Percentiles rank a stretch among this genome's conserved stretches.
These are phyloP conservation scores for Mucor lusitanicus DNA, from an alignment of 371 early-diverging fungal genomes.

Conservation along the genomic window DNA sequence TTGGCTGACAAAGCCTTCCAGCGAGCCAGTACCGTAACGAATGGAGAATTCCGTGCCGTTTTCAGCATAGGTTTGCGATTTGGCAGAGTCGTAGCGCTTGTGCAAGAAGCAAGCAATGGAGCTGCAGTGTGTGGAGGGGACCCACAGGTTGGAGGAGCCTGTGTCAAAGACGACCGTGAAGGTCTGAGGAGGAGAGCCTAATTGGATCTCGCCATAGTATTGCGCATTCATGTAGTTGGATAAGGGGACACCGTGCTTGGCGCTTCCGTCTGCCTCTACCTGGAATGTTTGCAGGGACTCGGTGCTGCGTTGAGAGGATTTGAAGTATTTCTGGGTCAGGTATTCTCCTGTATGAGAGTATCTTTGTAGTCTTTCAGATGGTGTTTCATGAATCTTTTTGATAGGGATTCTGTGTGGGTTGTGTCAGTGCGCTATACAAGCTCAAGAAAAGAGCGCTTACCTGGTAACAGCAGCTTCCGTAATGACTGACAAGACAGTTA, in stretches of 20 bases:
- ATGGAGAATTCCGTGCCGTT: constrained; percentile 92
- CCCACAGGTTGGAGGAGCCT: constrained; percentile 93
- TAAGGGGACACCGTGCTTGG: constrained; percentile 77
- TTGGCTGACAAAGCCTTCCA: constrained; percentile 92
- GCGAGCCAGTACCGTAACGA: constrained; percentile 86
- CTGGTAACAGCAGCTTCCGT: constrained; percentile 36
- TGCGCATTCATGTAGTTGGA: constrained; percentile 95
- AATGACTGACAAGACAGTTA: constrained; percentile 21
- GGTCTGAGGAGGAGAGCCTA: constrained; percentile 86
- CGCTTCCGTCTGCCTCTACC: constrained; percentile 53
- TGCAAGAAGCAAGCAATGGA: constrained; percentile 94
- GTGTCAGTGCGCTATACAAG: background rate
- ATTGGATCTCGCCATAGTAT: constrained; percentile 85
- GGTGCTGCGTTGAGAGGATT: constrained; percentile 34
- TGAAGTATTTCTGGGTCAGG: constrained; percentile 78
- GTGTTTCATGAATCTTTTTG: constrained; percentile 67
- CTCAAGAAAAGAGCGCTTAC: constrained; percentile 9
- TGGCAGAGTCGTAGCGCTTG: constrained; percentile 71
- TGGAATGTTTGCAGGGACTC: constrained; percentile 43
- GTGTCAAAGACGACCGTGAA: constrained; percentile 96
- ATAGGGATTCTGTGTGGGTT: constrained; percentile 57
- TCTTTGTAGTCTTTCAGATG: constrained; percentile 60
- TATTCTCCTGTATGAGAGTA: constrained; percentile 64
- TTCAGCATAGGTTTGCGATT: constrained; percentile 67
- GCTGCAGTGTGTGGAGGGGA: constrained; percentile 87